A percentile compares a stretch with the other conserved stretches of the same genome.
Evolutionary conservation across 208 protist species (phyloP).

Genomic region (Strigomonas culicis): DNA sequence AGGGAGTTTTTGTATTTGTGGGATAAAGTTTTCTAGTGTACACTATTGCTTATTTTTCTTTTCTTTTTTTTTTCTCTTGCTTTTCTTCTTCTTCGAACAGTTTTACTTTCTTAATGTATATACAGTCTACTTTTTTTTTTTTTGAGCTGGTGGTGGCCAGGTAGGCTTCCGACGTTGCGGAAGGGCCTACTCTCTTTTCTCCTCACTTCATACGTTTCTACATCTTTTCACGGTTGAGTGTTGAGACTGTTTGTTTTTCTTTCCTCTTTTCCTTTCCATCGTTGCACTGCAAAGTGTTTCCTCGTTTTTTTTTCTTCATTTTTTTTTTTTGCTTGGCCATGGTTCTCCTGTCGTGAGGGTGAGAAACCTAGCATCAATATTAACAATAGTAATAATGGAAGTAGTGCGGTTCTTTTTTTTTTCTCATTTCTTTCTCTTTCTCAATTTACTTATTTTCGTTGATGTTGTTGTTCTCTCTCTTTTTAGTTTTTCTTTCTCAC

Average conservation of each 20-base stretch:
- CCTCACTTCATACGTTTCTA: no score
- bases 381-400: neutral
- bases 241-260: neutral
- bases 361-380: neutral
- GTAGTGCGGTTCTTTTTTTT: constrained; percentile 18
- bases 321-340: constrained; percentile 4
- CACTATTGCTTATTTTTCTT: constrained; percentile 11
- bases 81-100: no score
- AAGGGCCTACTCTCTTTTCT: no score
- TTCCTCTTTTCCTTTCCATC: constrained; percentile 9
- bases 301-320: constrained; percentile 4
- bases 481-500: constrained; percentile 8
- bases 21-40: no score
- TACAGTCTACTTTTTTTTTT: neutral
- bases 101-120: no score
- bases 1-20: neutral
- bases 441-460: constrained; percentile 17
- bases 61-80: constrained; percentile 6
- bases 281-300: neutral
- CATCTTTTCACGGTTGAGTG: no score
- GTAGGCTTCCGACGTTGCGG: no score
- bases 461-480: constrained; percentile 11
- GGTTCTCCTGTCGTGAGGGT: neutral
- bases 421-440: constrained; percentile 14
- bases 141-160: no score